phyloP scores from a whole-genome alignment of 257 asterid species.

The Solanum etuberosum region DNA sequence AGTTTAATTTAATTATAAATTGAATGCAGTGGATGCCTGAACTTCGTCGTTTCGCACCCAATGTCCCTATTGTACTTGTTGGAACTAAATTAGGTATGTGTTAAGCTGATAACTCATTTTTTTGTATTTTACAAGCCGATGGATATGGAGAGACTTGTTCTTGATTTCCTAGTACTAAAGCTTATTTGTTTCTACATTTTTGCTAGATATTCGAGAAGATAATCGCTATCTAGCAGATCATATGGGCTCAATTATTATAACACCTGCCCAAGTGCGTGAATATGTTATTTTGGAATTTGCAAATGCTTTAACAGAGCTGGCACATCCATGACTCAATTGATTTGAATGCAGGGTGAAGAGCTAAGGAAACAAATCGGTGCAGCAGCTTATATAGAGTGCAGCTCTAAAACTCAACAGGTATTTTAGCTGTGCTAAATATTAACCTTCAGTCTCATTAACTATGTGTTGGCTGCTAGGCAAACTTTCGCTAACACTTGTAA shows the following conservation, averaged over 20 bases:
- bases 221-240: background rate
- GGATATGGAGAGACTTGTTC: background rate
- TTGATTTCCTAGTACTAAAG: background rate
- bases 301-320: background rate
- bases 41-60: constrained; percentile 73
- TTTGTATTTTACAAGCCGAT: background rate
- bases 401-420: constrained; percentile 73
- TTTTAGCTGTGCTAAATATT: background rate
- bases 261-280: background rate
- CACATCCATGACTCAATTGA: background rate
- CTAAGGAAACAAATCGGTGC: constrained; percentile 19
- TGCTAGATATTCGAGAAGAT: background rate
- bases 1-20: background rate
- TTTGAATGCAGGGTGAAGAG: constrained; percentile 17
- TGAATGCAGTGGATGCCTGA: constrained; percentile 71
- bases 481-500: background rate
- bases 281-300: background rate
- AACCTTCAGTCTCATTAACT: background rate
- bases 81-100: constrained; percentile 62
- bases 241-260: background rate
- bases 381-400: constrained; percentile 21
- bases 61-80: constrained; percentile 70
- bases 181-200: background rate
- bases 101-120: background rate
- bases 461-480: background rate